Evolutionary conservation across 177 flowering plant genomes (phyloP), one percentile per base, ranked within the genome.

Genomic region (Vitis hybrid): DNA sequence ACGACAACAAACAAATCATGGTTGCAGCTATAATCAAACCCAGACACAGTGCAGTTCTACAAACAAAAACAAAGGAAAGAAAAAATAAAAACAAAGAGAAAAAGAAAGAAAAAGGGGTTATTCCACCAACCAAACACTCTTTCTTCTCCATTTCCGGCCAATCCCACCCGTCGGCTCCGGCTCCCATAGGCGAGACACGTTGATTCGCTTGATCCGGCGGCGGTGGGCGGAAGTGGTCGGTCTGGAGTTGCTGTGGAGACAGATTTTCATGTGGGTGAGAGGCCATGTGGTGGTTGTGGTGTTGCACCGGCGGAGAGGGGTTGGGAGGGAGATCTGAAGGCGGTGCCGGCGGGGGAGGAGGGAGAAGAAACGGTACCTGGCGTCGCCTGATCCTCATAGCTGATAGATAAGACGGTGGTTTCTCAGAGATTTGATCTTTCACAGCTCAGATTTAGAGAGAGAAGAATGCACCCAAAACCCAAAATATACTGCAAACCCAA

Each of bases 311-410:
- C 71, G 75, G 71, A 7, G 78, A 33, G 51, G 70, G 76, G 83
- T 56, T 62, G 19, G 75, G 75, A 59, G 65, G 75, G 79, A 68
- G 86, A 83, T 81, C 83, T 79, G 86, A 75, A 26, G 78, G 75
- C 15, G 80, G 77, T 1, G 72, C 56, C 5, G 83, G 79, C 2
- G 78, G 64, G 56, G 78, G 81, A 26, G 77, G 69, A 1, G 86
- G 77, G 48, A 82, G 67, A 29, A 81, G 81, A 18, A 83, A 68
- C 13, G 84, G 85, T 9, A 72, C 74, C 65, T 66, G 79, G 62
- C 89, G 66, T 64, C 86, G 86, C 69, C 91, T 76, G 82, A 87
- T 87, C 82, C 91, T 85, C 89, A 87, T 87, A n/a, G 53, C 14
- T 59, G 49, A 15, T 62, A 65, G 61, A 55, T 7, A 51, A 53